phyloP scores from a whole-genome alignment of 2,329 filamentous ascomycete species.

The Alternaria triticimaculans region DNA sequence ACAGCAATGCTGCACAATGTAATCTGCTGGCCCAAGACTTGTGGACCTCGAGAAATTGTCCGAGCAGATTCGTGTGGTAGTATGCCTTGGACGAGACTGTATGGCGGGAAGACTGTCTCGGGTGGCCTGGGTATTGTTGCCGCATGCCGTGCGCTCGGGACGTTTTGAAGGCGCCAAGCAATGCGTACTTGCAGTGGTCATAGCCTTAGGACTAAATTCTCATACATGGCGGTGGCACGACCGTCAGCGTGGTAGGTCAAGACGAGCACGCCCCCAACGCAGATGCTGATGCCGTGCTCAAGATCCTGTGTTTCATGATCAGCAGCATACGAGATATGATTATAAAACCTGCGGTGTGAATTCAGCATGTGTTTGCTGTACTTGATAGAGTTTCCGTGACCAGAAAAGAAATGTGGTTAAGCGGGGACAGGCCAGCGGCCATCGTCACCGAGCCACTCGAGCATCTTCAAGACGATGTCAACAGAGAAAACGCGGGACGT shows the following conservation, averaged over 20 bases:
- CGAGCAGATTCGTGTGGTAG: neutral
- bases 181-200: conserved; percentile 3
- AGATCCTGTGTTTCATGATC: conserved; percentile 1
- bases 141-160: neutral
- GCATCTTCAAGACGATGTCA: conserved; percentile 3
- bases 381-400: neutral
- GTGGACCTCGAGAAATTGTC: neutral
- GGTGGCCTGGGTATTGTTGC: neutral
- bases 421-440: neutral
- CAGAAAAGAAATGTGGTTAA: neutral
- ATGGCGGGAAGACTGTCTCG: conserved; percentile 1
- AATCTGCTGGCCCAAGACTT: neutral
- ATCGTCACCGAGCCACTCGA: neutral
- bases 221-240: neutral
- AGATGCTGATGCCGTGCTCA: neutral
- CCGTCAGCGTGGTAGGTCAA: neutral
- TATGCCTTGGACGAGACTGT: neutral
- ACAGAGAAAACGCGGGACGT: neutral
- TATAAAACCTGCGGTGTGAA: neutral
- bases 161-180: neutral
- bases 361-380: neutral
- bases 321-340: neutral
- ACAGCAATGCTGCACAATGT: neutral
- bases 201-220: neutral
- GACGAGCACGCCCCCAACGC: neutral